Evolutionary conservation across 768 basidiomycete genomes (phyloP), one percentile per base, ranked within the genome.

Genomic region (Mycena kentingensis): DNA sequence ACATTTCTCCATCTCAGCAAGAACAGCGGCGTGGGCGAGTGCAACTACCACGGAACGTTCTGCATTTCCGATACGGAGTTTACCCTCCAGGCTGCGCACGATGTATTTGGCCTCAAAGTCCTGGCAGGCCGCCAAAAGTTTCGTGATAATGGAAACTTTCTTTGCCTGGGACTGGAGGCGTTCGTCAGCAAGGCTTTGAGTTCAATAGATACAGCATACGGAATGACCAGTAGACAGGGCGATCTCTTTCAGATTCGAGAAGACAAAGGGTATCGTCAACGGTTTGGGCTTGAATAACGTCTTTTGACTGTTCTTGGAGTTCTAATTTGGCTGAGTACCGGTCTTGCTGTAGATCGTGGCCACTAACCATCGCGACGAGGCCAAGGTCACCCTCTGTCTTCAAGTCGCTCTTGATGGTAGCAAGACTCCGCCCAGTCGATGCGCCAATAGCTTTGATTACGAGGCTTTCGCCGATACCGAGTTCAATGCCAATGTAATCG

Each of bases 321-420:
- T 93, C 94, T 98, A 60, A 8, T 2, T 28, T 31, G 37, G 12
- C 8, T 13, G 3, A 45, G 51, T 34, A 31, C 12, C 45, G 11
- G 49, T 51, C 32, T 46, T 46, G 51, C 6, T 25, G 19, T 18
- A 22, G 39, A 49, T 21, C 31, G 48, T 18, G 49, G 16, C 52
- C 15, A 57, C 80, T 60, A 50, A 87, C 95, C 90, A 89, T 93
- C n/a, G 97, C 97, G 1, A 99, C 96, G 25, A 95, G 76, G 7
- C 97, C 97, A 6, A 99, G 75, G 66, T 99, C 97, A 31, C 97
- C 97, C 64, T 94, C 93, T 65, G 85, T 90, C 79, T 94, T 93
- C 56, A 98, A 77, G 62, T 98, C 96, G 5, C 87, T 82, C 65
- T 98, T 98, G 63, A 99, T 83, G 37, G 87, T 77, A 3, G 83